Conservation (phyloP, 345 rosid genomes). For the Gossypium turneri region DNA sequence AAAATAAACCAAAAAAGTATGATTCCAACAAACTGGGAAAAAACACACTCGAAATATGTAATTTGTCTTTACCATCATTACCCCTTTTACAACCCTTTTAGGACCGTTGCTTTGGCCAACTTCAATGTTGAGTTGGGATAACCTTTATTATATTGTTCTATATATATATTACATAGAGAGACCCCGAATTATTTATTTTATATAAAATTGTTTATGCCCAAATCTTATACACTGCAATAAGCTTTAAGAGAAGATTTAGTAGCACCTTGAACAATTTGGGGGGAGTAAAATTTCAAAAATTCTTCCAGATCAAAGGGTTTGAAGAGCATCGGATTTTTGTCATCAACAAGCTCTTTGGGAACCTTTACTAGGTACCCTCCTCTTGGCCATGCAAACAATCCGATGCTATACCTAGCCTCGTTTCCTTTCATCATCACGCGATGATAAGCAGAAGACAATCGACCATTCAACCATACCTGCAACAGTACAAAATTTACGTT, state of each 20-base stretch:
- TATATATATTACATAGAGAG: no score
- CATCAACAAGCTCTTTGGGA: constrained; percentile 19
- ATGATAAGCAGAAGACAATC: constrained; percentile 7
- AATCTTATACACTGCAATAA: constrained; percentile 39
- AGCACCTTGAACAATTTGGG: constrained; percentile 40
- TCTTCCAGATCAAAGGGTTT: constrained; percentile 15
- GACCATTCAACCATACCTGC: constrained; percentile 16
- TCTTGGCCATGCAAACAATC: not conserved
- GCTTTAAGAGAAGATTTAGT: constrained; percentile 33
- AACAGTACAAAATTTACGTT: no score
- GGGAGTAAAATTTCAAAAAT: constrained; percentile 28
- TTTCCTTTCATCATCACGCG: constrained; percentile 20
- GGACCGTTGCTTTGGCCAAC: no score
- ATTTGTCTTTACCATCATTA: no score
- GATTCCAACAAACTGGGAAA: no score
- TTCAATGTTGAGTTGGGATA: no score
- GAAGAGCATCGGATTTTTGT: constrained; percentile 11
- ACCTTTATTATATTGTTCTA: no score
- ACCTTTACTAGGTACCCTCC: constrained; percentile 12
- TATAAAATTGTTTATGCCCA: not conserved
- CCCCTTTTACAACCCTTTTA: no score
- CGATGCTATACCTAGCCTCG: not conserved
- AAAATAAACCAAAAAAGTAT: no score
- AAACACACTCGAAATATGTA: no score
- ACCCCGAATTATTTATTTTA: no score